Conservation (phyloP, 345 rosid genomes). For the Dovyalis caffra region DNA sequence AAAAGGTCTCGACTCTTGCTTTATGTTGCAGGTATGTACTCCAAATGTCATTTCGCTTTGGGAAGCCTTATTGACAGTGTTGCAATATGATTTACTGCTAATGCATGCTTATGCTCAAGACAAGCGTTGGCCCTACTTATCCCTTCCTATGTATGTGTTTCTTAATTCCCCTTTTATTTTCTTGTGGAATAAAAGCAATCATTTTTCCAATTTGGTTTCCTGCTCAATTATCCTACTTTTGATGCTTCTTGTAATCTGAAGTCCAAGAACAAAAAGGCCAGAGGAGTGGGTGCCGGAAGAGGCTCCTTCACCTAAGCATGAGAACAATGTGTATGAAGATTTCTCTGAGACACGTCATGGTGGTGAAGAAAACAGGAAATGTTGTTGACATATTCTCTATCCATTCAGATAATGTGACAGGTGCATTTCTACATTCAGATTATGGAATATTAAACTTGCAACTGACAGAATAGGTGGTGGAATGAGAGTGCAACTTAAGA, state of each 20-base stretch:
- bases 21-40: slow-evolving; percentile 73
- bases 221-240: slow-evolving; percentile 16
- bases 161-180: slow-evolving; percentile 4
- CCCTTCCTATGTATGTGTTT: slow-evolving; percentile 71
- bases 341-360: slow-evolving; percentile 40
- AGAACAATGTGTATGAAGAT: slow-evolving; percentile 34
- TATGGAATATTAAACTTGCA: no score
- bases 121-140: slow-evolving; percentile 88
- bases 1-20: slow-evolving; percentile 1
- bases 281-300: slow-evolving; percentile 95
- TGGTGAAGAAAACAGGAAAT: slow-evolving; percentile 46
- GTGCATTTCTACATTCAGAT: slow-evolving; percentile 30
- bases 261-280: slow-evolving; percentile 78
- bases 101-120: slow-evolving; percentile 89
- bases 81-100: slow-evolving; percentile 75
- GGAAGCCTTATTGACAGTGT: slow-evolving; percentile 85
- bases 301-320: slow-evolving; percentile 30
- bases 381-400: slow-evolving; percentile 84
- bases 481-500: background rate
- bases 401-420: slow-evolving; percentile 52
- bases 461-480: no score
- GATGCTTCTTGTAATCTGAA: slow-evolving; percentile 26
- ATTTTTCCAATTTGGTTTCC: background rate
- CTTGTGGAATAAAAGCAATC: background rate
- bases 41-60: slow-evolving; percentile 75